Percentiles rank a stretch among this genome's conserved stretches.
These are phyloP conservation scores for Nitzschia sp. DNA, from an alignment of 108 stramenopile species.

Conservation along the genomic window DNA sequence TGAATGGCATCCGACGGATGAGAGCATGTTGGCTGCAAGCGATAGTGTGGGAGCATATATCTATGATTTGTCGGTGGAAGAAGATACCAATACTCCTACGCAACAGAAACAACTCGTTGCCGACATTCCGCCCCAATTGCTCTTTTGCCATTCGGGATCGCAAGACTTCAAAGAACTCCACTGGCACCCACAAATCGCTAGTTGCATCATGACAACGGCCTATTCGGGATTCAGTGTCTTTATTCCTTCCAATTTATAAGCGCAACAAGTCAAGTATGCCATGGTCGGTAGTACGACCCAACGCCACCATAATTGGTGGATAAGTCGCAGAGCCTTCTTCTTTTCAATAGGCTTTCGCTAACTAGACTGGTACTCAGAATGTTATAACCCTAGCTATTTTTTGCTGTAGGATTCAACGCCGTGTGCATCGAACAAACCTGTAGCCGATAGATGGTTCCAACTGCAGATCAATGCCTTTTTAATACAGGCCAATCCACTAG, in stretches of 20 bases:
- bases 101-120: constrained; percentile 38
- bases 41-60: constrained; percentile 91
- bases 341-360: too few relatives aligned
- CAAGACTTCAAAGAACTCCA: constrained; percentile 93
- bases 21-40: constrained; percentile 85
- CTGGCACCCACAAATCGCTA: constrained; percentile 98
- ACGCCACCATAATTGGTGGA: too few relatives aligned
- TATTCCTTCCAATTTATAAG: constrained; percentile 82
- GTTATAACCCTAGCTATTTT: too few relatives aligned
- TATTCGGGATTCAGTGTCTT: constrained; percentile 92
- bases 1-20: constrained; percentile 98
- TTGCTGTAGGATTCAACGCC: too few relatives aligned
- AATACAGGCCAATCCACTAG: too few relatives aligned
- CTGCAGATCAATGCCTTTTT: too few relatives aligned
- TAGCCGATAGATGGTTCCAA: too few relatives aligned
- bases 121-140: constrained; percentile 95
- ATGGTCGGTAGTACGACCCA: too few relatives aligned
- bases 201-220: constrained; percentile 94
- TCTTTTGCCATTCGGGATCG: constrained; percentile 96
- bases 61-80: constrained; percentile 97
- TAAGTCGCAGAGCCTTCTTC: too few relatives aligned
- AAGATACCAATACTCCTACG: constrained; percentile 61
- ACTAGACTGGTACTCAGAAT: too few relatives aligned
- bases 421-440: too few relatives aligned
- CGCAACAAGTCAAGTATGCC: too few relatives aligned